A percentile compares a stretch with the other conserved stretches of the same genome.
These are phyloP conservation scores for Gaertneriomyces semiglobifer DNA, from an alignment of 192 early-diverging fungal species.

Conservation along the genomic window DNA sequence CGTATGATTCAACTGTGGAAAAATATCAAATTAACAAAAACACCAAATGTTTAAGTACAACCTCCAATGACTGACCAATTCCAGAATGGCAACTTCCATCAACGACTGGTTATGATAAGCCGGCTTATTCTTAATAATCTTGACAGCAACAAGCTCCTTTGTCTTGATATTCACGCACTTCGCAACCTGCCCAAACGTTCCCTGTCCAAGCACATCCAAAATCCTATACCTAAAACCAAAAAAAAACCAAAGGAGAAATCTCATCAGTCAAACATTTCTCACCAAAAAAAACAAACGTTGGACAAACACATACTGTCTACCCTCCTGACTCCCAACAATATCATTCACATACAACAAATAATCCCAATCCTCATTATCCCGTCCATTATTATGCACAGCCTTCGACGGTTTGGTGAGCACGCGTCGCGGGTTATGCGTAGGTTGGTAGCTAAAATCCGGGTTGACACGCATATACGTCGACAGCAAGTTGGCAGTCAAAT, in stretches of 20 bases:
- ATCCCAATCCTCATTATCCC: constrained; percentile 93
- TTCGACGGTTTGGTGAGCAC: constrained; percentile 94
- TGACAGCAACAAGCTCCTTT: constrained; percentile 86
- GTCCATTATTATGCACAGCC: constrained; percentile 82
- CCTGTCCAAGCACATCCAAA: constrained; percentile 88
- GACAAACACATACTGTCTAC: constrained; percentile 73
- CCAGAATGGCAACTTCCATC: constrained; percentile 93
- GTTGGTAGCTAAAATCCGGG: constrained; percentile 78
- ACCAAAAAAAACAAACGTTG: too few species aligned
- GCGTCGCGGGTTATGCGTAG: constrained; percentile 75
- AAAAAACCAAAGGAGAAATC: background rate
- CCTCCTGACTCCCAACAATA: constrained; percentile 85
- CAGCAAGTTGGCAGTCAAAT: constrained; percentile 47
- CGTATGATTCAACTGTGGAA: constrained; percentile 73
- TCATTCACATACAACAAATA: constrained; percentile 98
- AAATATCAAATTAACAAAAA: background rate
- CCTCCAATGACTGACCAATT: constrained; percentile 50
- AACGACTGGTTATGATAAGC: constrained; percentile 98
- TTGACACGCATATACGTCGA: constrained; percentile 74
- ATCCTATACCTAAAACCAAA: constrained; percentile 76
- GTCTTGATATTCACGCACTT: constrained; percentile 93
- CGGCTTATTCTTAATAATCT: constrained; percentile 97
- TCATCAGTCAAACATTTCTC: background rate
- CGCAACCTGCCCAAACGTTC: constrained; percentile 98
- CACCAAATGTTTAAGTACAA: background rate